These are phyloP conservation scores for Glarea lozoyensis DNA, from an alignment of 495 filamentous ascomycete species.

Conservation along the genomic window DNA sequence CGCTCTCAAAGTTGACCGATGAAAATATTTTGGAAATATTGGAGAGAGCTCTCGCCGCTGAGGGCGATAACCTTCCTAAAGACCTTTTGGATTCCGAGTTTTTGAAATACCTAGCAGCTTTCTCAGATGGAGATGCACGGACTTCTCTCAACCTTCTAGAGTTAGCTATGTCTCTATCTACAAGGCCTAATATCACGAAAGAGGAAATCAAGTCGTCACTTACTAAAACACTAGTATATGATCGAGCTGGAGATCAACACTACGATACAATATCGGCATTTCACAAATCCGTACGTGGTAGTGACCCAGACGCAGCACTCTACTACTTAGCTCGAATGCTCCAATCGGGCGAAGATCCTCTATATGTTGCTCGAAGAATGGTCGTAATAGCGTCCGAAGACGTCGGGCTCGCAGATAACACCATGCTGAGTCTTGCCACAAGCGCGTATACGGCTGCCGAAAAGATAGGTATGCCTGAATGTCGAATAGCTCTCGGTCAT, in stretches of 20 bases:
- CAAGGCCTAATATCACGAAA: constrained; percentile 35
- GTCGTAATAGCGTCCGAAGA: constrained; percentile 90
- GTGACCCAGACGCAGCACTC: constrained; percentile 73
- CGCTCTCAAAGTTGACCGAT: constrained; percentile 62
- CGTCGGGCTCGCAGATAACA: constrained; percentile 84
- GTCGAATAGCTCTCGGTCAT: constrained; percentile 85
- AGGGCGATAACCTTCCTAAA: constrained; percentile 34
- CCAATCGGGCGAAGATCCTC: constrained; percentile 87
- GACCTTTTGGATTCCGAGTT: constrained; percentile 69
- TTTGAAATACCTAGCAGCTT: constrained; percentile 69
- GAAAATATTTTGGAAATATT: constrained; percentile 66
- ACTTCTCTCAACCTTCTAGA: constrained; percentile 91
- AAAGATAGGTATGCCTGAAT: constrained; percentile 89
- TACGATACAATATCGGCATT: constrained; percentile 95
- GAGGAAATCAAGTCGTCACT: constrained; percentile 68
- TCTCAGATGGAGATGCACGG: constrained; percentile 85
- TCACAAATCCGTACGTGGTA: constrained; percentile 89
- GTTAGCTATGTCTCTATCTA: constrained; percentile 57
- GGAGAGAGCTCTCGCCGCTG: constrained; percentile 52
- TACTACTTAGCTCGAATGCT: constrained; percentile 96
- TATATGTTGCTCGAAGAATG: constrained; percentile 85
- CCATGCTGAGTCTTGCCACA: constrained; percentile 73
- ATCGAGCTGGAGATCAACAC: constrained; percentile 89
- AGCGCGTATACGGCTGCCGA: constrained; percentile 78
- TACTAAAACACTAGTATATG: constrained; percentile 88